phyloP scores from a whole-genome alignment of 805 yeast genomes.

The Metschnikowia kunwiensis region DNA sequence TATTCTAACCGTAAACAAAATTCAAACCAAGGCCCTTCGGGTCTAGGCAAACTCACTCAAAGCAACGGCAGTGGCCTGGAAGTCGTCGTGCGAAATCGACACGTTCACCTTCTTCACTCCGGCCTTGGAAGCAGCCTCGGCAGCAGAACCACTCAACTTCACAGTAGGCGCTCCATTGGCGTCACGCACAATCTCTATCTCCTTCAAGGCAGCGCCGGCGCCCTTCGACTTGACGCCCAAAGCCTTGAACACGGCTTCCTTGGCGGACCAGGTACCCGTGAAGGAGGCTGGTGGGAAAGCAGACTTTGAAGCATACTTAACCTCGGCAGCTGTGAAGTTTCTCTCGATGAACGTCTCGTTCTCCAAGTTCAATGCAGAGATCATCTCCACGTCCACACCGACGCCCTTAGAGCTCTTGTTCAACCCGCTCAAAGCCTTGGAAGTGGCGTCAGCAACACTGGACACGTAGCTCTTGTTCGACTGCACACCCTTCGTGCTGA shows the following conservation, averaged over 20 bases:
- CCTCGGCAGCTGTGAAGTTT: slow-evolving; percentile 83
- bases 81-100: slow-evolving; percentile 93
- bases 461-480: slow-evolving; percentile 42
- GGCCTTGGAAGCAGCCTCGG: slow-evolving; percentile 62
- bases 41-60: slow-evolving; percentile 48
- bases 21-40: too few relatives aligned
- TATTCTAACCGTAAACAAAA: too few relatives aligned
- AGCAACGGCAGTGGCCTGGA: slow-evolving; percentile 98
- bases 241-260: slow-evolving; percentile 98
- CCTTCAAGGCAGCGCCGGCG: slow-evolving; percentile 90
- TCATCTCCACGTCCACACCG: slow-evolving; percentile 95
- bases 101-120: slow-evolving; percentile 75
- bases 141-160: slow-evolving; percentile 70
- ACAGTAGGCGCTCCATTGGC: slow-evolving; percentile 81
- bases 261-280: slow-evolving; percentile 99
- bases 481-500: slow-evolving; percentile 52
- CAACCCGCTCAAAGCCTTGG: slow-evolving; percentile 55
- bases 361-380: slow-evolving; percentile 75
- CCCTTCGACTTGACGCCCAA: slow-evolving; percentile 86
- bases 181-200: slow-evolving; percentile 80
- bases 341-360: slow-evolving; percentile 89
- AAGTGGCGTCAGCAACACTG: slow-evolving; percentile 53
- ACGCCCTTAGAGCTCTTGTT: slow-evolving; percentile 66
- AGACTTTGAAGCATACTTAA: slow-evolving; percentile 69
- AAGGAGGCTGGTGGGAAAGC: slow-evolving; percentile 83